These are phyloP conservation scores for Lycium ferocissimum DNA, from an alignment of 257 asterid species.

Conservation along the genomic window DNA sequence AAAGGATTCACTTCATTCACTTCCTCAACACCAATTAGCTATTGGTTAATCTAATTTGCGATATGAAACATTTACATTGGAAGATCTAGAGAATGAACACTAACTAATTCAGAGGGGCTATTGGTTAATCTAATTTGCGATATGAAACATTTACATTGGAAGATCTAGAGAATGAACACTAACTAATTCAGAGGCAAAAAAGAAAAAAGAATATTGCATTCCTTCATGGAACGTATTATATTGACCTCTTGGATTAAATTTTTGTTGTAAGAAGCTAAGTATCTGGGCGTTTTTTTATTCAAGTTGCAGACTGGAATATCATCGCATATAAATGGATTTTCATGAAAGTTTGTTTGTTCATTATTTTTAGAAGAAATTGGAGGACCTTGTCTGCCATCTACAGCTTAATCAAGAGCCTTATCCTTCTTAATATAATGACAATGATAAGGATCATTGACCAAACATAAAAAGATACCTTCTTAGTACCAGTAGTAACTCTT, in stretches of 20 bases:
- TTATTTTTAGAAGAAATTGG: conserved; percentile 1
- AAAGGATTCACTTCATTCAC: not conserved
- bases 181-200: not conserved
- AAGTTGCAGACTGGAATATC: too few relatives aligned
- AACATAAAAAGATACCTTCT: not conserved
- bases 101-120: too few relatives aligned
- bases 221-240: too few relatives aligned
- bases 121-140: too few relatives aligned
- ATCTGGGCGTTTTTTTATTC: too few relatives aligned
- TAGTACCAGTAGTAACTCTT: not conserved
- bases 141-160: not conserved
- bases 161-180: too few relatives aligned
- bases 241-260: too few relatives aligned
- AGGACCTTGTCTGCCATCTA: conserved; percentile 15
- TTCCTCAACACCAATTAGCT: not conserved
- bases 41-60: too few relatives aligned
- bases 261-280: too few relatives aligned
- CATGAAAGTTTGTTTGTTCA: not conserved
- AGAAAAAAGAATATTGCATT: too few relatives aligned
- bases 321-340: too few relatives aligned
- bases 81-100: too few relatives aligned
- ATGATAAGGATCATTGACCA: conserved; percentile 24
- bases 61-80: not conserved
- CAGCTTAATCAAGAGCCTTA: not conserved
- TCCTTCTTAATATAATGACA: not conserved